A percentile compares a stretch with the other conserved stretches of the same genome.
These are phyloP conservation scores for Trichomonascaceae sp. DNA, from an alignment of 1,139 yeast species.

Conservation along the genomic window DNA sequence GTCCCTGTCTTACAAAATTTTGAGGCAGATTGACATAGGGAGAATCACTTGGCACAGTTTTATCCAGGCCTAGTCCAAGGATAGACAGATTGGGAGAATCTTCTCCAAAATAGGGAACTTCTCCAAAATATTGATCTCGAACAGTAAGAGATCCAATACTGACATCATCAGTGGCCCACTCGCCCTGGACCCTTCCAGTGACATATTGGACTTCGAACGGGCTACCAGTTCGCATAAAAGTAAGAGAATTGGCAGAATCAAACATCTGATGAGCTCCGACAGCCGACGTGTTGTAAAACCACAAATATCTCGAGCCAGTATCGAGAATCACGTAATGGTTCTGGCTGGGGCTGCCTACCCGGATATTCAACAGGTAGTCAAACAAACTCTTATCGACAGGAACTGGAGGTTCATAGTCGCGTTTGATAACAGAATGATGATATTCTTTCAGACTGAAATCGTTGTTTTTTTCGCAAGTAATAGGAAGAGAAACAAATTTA, in stretches of 20 bases:
- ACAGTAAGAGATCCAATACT: conserved; percentile 6
- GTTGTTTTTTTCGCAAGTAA: not conserved
- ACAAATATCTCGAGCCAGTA: conserved; percentile 44
- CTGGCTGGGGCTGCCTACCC: conserved; percentile 39
- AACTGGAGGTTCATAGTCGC: not conserved
- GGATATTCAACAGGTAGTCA: not conserved
- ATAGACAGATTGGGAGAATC: not conserved
- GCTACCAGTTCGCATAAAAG: conserved; percentile 10
- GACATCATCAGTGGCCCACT: conserved; percentile 44
- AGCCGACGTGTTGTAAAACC: conserved; percentile 27
- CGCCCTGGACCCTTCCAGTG: conserved; percentile 32
- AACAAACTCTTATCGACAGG: not conserved
- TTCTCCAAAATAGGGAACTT: not conserved
- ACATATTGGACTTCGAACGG: conserved; percentile 27
- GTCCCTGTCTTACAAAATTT: conserved; percentile 42
- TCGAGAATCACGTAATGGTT: conserved; percentile 37
- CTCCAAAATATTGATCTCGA: conserved; percentile 3
- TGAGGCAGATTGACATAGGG: conserved; percentile 40
- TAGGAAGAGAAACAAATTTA: not conserved
- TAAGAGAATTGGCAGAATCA: conserved; percentile 10
- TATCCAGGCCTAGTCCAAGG: conserved; percentile 14
- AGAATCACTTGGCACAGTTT: not conserved
- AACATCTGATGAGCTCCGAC: not conserved
- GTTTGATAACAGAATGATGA: not conserved
- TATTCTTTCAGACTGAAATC: not conserved